phyloP scores from a whole-genome alignment of 495 filamentous ascomycete species.

The Filosporella fistucella region DNA sequence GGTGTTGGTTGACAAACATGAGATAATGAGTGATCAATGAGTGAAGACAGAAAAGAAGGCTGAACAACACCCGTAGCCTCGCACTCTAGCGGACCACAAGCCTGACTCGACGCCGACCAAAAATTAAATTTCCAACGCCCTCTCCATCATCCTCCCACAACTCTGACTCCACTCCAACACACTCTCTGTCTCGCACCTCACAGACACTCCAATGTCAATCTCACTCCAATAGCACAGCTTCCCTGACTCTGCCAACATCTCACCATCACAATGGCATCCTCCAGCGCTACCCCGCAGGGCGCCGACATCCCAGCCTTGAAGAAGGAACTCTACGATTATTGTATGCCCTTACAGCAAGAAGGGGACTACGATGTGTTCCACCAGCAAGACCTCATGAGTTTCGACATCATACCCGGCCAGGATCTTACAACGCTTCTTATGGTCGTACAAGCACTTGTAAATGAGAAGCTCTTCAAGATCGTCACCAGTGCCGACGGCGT shows the following conservation, averaged over 20 bases:
- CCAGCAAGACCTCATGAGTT: constrained; percentile 60
- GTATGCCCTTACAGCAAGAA: constrained; percentile 10
- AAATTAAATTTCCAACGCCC: constrained; percentile 10
- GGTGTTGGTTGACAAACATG: too few species aligned
- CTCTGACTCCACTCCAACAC: not conserved
- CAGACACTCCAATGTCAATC: constrained; percentile 18
- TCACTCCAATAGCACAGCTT: constrained; percentile 6
- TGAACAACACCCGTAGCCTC: constrained; percentile 5
- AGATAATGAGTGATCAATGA: not conserved
- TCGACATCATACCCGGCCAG: constrained; percentile 55
- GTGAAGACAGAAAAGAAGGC: not conserved
- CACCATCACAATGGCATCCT: constrained; percentile 17
- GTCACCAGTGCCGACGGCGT: constrained; percentile 48
- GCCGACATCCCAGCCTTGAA: constrained; percentile 15
- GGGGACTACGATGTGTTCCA: constrained; percentile 48
- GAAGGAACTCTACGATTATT: constrained; percentile 11
- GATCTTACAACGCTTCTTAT: constrained; percentile 52
- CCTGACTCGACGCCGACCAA: not conserved
- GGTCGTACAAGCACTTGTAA: constrained; percentile 56
- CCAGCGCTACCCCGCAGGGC: not conserved
- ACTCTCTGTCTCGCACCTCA: not conserved
- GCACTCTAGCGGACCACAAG: constrained; percentile 5
- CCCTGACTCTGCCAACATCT: not conserved
- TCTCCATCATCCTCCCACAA: not conserved
- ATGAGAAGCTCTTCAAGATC: constrained; percentile 65